These are phyloP conservation scores for Podaxis sp. DNA, from an alignment of 768 basidiomycete species.

Conservation along the genomic window DNA sequence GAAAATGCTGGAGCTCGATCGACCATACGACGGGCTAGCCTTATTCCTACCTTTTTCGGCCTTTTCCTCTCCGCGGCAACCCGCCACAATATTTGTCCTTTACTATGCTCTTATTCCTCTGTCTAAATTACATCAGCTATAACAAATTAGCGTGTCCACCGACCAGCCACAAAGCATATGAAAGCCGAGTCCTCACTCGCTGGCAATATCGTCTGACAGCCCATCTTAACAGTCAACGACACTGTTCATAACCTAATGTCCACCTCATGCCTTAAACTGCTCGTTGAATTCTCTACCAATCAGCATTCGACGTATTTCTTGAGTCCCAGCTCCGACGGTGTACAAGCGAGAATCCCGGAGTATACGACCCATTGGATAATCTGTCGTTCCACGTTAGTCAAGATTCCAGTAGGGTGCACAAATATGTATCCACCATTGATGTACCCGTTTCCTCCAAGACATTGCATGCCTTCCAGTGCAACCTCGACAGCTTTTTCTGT, in stretches of 20 bases:
- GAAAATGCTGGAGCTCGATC: conserved; percentile 9
- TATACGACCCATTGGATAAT: conserved; percentile 87
- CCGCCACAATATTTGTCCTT: conserved; percentile 2
- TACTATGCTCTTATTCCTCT: conserved; percentile 5
- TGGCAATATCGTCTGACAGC: conserved; percentile 6
- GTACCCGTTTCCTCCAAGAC: conserved; percentile 92
- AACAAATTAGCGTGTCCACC: conserved; percentile 3
- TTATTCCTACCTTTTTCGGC: conserved; percentile 7
- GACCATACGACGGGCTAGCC: conserved; percentile 2
- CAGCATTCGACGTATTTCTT: conserved; percentile 91
- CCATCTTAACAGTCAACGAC: background rate
- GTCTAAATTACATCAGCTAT: conserved; percentile 9
- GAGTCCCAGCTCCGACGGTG: conserved; percentile 94
- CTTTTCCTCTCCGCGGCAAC: conserved; percentile 8
- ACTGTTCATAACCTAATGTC: conserved; percentile 2
- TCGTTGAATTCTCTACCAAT: conserved; percentile 93
- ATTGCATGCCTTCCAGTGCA: conserved; percentile 88
- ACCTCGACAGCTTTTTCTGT: conserved; percentile 92
- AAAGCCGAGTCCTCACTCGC: conserved; percentile 11
- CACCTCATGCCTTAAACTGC: conserved; percentile 34
- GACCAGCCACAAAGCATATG: conserved; percentile 8
- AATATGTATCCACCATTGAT: conserved; percentile 66
- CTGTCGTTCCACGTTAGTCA: conserved; percentile 31
- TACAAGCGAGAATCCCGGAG: conserved; percentile 86
- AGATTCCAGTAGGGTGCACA: background rate